Base-by-base conservation (phyloP, 352 stramenopile species). In the Phytophthora lateralis region DNA sequence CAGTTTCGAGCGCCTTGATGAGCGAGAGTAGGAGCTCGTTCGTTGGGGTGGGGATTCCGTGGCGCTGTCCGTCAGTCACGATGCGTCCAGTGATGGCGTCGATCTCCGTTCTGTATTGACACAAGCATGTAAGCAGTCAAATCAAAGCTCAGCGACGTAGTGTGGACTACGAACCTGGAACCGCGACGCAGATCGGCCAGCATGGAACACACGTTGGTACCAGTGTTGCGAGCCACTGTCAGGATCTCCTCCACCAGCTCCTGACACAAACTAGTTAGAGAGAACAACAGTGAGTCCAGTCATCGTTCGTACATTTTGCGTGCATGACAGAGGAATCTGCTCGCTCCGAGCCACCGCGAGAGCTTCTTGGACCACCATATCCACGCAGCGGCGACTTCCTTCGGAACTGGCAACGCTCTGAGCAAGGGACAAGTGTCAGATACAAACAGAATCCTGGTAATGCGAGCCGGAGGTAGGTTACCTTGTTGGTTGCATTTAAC, bases 171-270 rank as follows among this genome's bases (percentile, higher is more conserved):
- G 38, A 62, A 88, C 82, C 64, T 82, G 0, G 73, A 78, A n/a
- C 75, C 78, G 3, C 63, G 70, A 42, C 82, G 82, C 11, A 94
- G 63, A 74, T 94, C 85, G 5, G 79, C 62, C 21, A 91, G 61
- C 73, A 91, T 91, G 49, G 85, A 94, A 58, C 85, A 92, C 26
- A 89, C 55, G 52, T 94, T 94, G 14, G 54, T 61, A 14, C 74
- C 68, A 4, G 80, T 90, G 43, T 76, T 84, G 20, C 18, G 45
- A 11, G 85, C 82, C 17, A 90, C 74, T 2, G 66, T 56, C 1
- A 91, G 53, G 59, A 89, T 74, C 6, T 82, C 78, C 6, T 75
- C 58, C 34, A 88, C 69, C 24, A 91, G 66, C 51, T 85, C 79
- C 76, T 90, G 57, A 27, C 9, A 8, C 30, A 18, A 46, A n/a